Percentiles rank a stretch among this genome's conserved stretches.
Evolutionary conservation across 2,329 filamentous ascomycete species (phyloP).

Genomic region (Decorospora gaudefroyi): DNA sequence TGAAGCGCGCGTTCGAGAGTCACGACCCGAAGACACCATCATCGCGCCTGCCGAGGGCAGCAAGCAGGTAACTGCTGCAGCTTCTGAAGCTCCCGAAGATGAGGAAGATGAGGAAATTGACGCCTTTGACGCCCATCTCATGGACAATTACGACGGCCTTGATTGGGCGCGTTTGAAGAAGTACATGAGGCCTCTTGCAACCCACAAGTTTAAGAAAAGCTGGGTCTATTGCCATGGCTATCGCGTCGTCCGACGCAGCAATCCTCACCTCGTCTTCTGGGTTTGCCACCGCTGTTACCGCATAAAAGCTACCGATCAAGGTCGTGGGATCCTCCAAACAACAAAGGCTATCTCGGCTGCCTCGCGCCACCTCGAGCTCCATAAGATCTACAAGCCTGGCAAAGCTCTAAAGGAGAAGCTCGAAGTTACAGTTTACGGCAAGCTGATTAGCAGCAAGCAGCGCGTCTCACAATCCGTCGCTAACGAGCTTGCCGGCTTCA

Average conservation of each 20-base stretch:
- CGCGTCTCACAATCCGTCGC: background rate
- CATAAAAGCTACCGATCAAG: background rate
- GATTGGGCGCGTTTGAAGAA: conserved; percentile 7
- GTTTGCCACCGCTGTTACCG: background rate
- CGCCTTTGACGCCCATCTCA: background rate
- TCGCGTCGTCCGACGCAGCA: conserved; percentile 1
- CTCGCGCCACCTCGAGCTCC: background rate
- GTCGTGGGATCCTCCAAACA: background rate
- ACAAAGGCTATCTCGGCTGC: background rate
- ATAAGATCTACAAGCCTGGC: background rate
- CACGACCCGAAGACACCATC: conserved; percentile 4
- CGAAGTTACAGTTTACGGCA: too few relatives aligned
- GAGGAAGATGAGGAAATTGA: background rate
- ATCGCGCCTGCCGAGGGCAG: background rate
- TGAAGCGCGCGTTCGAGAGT: conserved; percentile 5
- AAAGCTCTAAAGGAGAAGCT: background rate
- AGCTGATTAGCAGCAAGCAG: too few relatives aligned
- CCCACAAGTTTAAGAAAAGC: conserved; percentile 5
- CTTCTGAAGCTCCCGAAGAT: background rate
- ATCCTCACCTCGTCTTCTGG: background rate
- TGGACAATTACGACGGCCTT: conserved; percentile 2
- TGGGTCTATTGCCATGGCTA: conserved; percentile 7
- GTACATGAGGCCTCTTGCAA: background rate
- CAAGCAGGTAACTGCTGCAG: background rate
- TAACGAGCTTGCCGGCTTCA: background rate